Conservation (phyloP, 2,329 filamentous ascomycete species). For the Pseudocercospora eumusae region DNA sequence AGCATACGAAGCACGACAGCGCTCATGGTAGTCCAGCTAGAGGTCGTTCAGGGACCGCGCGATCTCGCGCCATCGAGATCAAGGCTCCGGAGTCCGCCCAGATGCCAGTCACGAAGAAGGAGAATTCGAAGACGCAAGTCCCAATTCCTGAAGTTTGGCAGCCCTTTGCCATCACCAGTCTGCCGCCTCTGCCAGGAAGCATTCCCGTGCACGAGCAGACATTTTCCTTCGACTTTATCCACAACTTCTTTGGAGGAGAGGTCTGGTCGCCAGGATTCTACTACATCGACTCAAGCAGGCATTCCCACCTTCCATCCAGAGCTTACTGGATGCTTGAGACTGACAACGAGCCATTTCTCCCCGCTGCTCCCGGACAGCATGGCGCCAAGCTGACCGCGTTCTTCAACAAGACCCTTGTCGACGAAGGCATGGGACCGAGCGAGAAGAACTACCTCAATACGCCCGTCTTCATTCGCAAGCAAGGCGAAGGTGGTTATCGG, state of each 20-base stretch:
- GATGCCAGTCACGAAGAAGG: background rate
- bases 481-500: conserved; percentile 36
- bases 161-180: conserved; percentile 41
- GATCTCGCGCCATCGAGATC: conserved; percentile 9
- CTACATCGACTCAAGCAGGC: conserved; percentile 35
- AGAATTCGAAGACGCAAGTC: background rate
- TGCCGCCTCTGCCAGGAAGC: conserved; percentile 31
- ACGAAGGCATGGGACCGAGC: conserved; percentile 27
- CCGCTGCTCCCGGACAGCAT: conserved; percentile 44
- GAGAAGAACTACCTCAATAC: conserved; percentile 41
- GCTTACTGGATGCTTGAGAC: conserved; percentile 48
- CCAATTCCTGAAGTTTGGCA: conserved; percentile 36
- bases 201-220: conserved; percentile 31
- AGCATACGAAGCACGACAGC: conserved; percentile 10
- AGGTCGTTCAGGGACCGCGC: background rate
- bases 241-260: conserved; percentile 41
- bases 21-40: background rate
- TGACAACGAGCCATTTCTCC: conserved; percentile 46
- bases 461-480: conserved; percentile 45
- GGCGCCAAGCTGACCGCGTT: conserved; percentile 52
- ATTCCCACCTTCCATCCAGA: conserved; percentile 35
- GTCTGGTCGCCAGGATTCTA: conserved; percentile 47
- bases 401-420: conserved; percentile 44
- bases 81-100: conserved; percentile 6
- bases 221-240: conserved; percentile 45